These are phyloP conservation scores for Botrytis hyacinthi DNA, from an alignment of 2,329 filamentous ascomycete genomes.

Conservation along the genomic window DNA sequence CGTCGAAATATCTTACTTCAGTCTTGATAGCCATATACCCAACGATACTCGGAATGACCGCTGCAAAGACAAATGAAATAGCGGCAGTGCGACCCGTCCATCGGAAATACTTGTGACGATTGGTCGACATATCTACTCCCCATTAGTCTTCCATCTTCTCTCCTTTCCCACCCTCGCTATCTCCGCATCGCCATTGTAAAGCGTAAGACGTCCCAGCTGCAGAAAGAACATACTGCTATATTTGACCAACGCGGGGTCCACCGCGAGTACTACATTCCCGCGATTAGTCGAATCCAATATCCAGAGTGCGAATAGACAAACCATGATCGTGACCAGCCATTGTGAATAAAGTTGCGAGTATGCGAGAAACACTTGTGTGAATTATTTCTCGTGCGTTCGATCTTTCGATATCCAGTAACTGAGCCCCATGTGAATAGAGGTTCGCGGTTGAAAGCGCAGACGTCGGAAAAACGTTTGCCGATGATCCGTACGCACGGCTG, in stretches of 20 bases:
- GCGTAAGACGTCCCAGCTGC: neutral
- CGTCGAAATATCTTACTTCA: constrained; percentile 64
- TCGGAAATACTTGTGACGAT: constrained; percentile 92
- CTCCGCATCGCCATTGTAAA: neutral
- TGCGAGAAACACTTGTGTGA: constrained; percentile 16
- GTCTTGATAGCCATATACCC: constrained; percentile 73
- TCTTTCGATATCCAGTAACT: neutral
- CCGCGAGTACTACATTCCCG: constrained; percentile 33
- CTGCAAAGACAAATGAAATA: constrained; percentile 74
- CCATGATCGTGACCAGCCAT: constrained; percentile 52
- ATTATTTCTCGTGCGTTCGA: neutral
- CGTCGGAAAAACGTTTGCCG: constrained; percentile 8
- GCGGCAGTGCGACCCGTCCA: constrained; percentile 84
- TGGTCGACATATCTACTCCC: constrained; percentile 65
- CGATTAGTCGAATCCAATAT: constrained; percentile 20
- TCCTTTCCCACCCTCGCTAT: neutral
- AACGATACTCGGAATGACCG: constrained; percentile 68
- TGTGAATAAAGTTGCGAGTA: constrained; percentile 29
- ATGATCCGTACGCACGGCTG: constrained; percentile 4
- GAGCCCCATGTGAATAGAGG: constrained; percentile 20
- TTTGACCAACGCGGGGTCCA: constrained; percentile 52
- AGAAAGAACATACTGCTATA: constrained; percentile 48
- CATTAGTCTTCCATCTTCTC: neutral
- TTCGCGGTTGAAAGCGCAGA: constrained; percentile 15
- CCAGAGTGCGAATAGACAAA: constrained; percentile 32